Percentiles rank a stretch among this genome's conserved stretches.
Evolutionary conservation across 192 early-diverging fungal species (phyloP).

Genomic region (Paraglomus brasilianum): DNA sequence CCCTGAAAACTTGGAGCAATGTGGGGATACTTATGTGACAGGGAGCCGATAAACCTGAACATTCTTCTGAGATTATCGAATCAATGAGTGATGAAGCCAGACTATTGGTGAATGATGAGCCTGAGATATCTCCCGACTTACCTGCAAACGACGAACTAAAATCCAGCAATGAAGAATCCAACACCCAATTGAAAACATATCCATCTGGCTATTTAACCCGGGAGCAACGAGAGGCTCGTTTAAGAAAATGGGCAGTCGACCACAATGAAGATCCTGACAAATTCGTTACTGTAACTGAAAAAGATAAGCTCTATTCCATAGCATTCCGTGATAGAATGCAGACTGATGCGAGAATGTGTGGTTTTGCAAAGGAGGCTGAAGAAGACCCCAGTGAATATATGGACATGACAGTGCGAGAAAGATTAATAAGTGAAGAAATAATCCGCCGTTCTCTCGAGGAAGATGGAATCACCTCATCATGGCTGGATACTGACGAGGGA

Average conservation of each 20-base stretch:
- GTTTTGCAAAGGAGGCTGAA: neutral
- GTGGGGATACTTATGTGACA: no score
- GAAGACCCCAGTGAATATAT: slow-evolving; percentile 19
- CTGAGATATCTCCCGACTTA: slow-evolving; percentile 13
- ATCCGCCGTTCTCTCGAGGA: neutral
- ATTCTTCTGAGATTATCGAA: slow-evolving; percentile 23
- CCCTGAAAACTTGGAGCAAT: no score
- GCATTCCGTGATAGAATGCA: slow-evolving; percentile 9
- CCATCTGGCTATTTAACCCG: slow-evolving; percentile 5
- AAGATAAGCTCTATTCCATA: slow-evolving; percentile 7
- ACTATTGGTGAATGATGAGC: neutral
- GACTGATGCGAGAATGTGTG: neutral
- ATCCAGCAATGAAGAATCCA: neutral
- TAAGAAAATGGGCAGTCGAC: neutral
- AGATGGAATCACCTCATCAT: neutral
- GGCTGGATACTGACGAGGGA: neutral
- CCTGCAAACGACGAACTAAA: slow-evolving; percentile 2
- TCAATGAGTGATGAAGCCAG: neutral
- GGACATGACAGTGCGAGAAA: neutral
- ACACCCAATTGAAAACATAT: slow-evolving; percentile 13
- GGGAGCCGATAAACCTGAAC: no score
- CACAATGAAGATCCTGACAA: slow-evolving; percentile 10
- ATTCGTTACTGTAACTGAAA: slow-evolving; percentile 3
- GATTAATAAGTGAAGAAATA: neutral
- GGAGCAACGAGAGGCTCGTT: neutral